These are phyloP conservation scores for Xylaria intraflava DNA, from an alignment of 495 filamentous ascomycete species.

Conservation along the genomic window DNA sequence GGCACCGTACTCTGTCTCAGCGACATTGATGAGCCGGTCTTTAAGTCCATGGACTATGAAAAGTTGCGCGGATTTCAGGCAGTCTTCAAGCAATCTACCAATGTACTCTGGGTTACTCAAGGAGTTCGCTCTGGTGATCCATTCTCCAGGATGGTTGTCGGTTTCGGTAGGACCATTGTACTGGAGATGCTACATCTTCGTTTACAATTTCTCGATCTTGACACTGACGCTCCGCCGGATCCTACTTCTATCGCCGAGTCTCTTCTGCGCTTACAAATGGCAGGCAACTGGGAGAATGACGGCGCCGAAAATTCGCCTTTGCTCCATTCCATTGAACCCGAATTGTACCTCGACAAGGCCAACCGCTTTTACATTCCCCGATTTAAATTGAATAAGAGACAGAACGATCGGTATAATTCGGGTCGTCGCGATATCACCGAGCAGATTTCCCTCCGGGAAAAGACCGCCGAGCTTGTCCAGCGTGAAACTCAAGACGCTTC, in stretches of 20 bases:
- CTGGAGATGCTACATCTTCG: not conserved
- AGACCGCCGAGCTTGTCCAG: not conserved
- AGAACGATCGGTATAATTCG: conserved; percentile 38
- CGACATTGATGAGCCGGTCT: not conserved
- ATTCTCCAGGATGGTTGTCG: conserved; percentile 13
- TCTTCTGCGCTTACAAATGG: not conserved
- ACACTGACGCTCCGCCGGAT: not conserved
- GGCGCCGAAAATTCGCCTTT: not conserved
- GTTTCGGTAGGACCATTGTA: conserved; percentile 2
- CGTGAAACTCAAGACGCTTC: not conserved
- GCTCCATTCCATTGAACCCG: not conserved
- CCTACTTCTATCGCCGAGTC: not conserved
- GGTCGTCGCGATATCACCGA: too few relatives aligned
- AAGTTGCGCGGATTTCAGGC: not conserved
- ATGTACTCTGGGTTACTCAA: not conserved
- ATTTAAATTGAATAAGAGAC: conserved; percentile 13
- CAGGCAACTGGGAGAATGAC: not conserved
- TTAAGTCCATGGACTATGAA: not conserved
- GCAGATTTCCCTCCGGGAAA: too few relatives aligned
- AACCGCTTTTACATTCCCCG: conserved; percentile 23
- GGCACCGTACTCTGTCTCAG: not conserved
- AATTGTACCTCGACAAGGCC: not conserved
- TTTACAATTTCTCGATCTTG: not conserved
- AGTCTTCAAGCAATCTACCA: not conserved
- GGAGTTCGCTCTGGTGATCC: conserved; percentile 7